A percentile compares a stretch with the other conserved stretches of the same genome.
These are phyloP conservation scores for Trichophyton rubrum DNA, from an alignment of 2,329 filamentous ascomycete species.

Conservation along the genomic window DNA sequence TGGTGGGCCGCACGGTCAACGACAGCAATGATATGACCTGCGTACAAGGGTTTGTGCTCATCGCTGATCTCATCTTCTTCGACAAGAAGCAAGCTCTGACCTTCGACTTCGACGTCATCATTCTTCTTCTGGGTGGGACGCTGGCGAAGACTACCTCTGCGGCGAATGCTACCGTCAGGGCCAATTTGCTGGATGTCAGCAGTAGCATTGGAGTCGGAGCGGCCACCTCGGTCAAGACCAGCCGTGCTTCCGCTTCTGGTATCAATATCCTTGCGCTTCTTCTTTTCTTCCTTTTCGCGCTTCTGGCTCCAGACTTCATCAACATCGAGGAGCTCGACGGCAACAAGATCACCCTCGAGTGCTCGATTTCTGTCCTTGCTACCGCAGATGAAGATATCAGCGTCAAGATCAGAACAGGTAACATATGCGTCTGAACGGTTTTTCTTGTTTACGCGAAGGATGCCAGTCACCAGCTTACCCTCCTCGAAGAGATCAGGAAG, in stretches of 20 bases:
- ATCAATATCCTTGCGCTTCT: slow-evolving; percentile 98
- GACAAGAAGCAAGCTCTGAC: slow-evolving; percentile 88
- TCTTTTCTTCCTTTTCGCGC: slow-evolving; percentile 98
- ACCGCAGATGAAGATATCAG: slow-evolving; percentile 98
- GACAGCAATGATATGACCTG: slow-evolving; percentile 92
- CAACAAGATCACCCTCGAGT: slow-evolving; percentile 88
- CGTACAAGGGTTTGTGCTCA: slow-evolving; percentile 93
- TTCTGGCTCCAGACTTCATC: slow-evolving; percentile 99
- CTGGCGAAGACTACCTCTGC: slow-evolving; percentile 89
- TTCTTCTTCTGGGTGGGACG: slow-evolving; percentile 99
- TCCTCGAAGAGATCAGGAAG: slow-evolving; percentile 81
- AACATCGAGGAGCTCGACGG: slow-evolving; percentile 89
- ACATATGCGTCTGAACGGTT: slow-evolving; percentile 98
- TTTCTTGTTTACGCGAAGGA: slow-evolving; percentile 98
- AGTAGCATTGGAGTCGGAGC: slow-evolving; percentile 46
- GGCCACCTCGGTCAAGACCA: slow-evolving; percentile 49
- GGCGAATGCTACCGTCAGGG: slow-evolving; percentile 72
- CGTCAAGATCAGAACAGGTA: slow-evolving; percentile 84
- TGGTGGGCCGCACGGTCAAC: slow-evolving; percentile 94
- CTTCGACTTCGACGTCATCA: slow-evolving; percentile 96
- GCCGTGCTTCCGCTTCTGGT: slow-evolving; percentile 66
- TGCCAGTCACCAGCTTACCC: slow-evolving; percentile 88
- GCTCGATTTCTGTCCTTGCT: slow-evolving; percentile 98
- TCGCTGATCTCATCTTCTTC: slow-evolving; percentile 99
- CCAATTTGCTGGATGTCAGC: slow-evolving; percentile 50